phyloP scores from a whole-genome alignment of 75 land plant genomes.

The Pinus taeda region DNA sequence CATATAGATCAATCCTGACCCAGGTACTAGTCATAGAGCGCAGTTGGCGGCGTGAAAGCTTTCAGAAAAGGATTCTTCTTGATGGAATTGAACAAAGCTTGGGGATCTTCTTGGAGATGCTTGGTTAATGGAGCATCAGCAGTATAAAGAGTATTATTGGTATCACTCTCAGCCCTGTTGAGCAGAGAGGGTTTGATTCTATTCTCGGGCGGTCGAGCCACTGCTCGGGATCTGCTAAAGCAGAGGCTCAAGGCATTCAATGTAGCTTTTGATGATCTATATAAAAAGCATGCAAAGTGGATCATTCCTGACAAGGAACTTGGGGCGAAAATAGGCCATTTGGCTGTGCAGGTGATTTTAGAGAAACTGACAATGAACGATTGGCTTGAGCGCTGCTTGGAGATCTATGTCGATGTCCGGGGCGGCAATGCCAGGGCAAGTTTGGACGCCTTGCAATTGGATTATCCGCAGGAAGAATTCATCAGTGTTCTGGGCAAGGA shows the following conservation, averaged over 20 bases:
- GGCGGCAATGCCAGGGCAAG: too few species aligned
- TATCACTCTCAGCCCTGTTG: constrained; percentile 33
- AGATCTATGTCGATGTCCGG: too few species aligned
- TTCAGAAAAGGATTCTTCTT: constrained; percentile 34
- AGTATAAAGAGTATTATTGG: constrained; percentile 56
- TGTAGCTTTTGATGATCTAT: constrained; percentile 53
- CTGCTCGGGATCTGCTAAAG: constrained; percentile 75
- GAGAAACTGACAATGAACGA: too few species aligned
- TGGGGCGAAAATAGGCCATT: constrained; percentile 44
- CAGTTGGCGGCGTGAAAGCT: constrained; percentile 52
- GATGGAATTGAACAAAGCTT: constrained; percentile 47
- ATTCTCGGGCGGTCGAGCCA: constrained; percentile 59
- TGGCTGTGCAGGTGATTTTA: constrained; percentile 30
- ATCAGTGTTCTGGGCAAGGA: too few species aligned
- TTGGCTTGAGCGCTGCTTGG: too few species aligned
- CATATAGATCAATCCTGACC: constrained; percentile 42
- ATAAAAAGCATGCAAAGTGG: constrained; percentile 59
- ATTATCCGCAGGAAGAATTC: too few species aligned
- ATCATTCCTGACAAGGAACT: constrained; percentile 51
- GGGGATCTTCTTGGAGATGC: constrained; percentile 63
- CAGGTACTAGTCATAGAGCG: constrained; percentile 60
- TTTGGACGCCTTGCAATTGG: too few species aligned
- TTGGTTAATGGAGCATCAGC: constrained; percentile 51
- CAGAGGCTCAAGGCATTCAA: constrained; percentile 64
- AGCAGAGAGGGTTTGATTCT: constrained; percentile 57